phyloP scores from a whole-genome alignment of 768 basidiomycete genomes.

The Rhodotorula kratochvilovae region DNA sequence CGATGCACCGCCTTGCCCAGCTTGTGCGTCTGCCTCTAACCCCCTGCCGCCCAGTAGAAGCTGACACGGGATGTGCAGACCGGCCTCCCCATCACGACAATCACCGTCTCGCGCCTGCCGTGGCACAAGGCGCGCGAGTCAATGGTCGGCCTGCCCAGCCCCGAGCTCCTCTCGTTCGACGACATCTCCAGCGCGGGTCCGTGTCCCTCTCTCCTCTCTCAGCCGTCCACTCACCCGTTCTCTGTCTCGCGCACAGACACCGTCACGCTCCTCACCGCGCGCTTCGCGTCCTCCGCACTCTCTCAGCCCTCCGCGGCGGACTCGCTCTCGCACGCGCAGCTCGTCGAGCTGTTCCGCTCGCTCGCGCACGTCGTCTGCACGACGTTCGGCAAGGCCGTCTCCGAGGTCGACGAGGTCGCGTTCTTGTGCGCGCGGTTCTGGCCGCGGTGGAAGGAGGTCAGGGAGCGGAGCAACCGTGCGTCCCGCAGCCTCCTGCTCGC shows the following conservation, averaged over 20 bases:
- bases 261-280: slow-evolving; percentile 3
- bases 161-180: slow-evolving; percentile 13
- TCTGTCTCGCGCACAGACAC: not conserved
- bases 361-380: slow-evolving; percentile 13
- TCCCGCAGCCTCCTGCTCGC: not conserved
- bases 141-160: slow-evolving; percentile 26
- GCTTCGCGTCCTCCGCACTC: slow-evolving; percentile 6
- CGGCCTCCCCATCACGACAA: slow-evolving; percentile 15
- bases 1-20: slow-evolving; percentile 15
- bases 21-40: slow-evolving; percentile 7
- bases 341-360: slow-evolving; percentile 15
- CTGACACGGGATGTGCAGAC: not conserved
- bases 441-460: slow-evolving; percentile 15
- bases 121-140: slow-evolving; percentile 34
- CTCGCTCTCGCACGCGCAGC: not conserved
- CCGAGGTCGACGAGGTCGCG: slow-evolving; percentile 18
- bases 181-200: slow-evolving; percentile 4
- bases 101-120: slow-evolving; percentile 17
- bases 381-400: slow-evolving; percentile 13
- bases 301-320: not conserved
- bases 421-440: slow-evolving; percentile 27
- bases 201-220: not conserved
- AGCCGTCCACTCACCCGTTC: not conserved
- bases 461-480: slow-evolving; percentile 29
- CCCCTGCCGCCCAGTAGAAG: not conserved